Conservation (phyloP, 345 rosid genomes). For the Cardamine occulta region DNA sequence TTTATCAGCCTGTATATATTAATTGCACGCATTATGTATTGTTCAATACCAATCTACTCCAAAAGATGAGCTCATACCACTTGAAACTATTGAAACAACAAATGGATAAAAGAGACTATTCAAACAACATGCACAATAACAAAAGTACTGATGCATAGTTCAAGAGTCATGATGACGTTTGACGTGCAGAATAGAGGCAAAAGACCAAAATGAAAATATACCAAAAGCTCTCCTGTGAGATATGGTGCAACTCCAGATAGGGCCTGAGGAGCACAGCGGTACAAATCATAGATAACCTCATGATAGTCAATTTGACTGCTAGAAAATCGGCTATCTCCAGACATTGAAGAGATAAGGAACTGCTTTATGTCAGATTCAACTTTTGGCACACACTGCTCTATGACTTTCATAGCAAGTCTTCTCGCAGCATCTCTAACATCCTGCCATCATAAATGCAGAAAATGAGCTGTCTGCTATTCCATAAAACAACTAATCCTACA, state of each 20-base stretch:
- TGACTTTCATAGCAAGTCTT: conserved; percentile 88
- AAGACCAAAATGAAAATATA: conserved; percentile 43
- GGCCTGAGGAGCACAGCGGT: conserved; percentile 82
- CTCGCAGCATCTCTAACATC: conserved; percentile 69
- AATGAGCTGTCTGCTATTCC: conserved; percentile 31
- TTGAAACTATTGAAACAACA: conserved; percentile 10
- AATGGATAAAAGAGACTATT: conserved; percentile 2
- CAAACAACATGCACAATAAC: conserved; percentile 19
- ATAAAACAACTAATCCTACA: background rate
- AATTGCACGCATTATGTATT: conserved; percentile 25
- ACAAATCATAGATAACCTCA: conserved; percentile 85
- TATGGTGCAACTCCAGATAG: conserved; percentile 84
- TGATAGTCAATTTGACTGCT: conserved; percentile 76
- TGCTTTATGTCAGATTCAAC: conserved; percentile 89
- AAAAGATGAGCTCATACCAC: conserved; percentile 33
- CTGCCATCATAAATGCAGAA: conserved; percentile 52
- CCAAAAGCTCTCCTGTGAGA: conserved; percentile 96
- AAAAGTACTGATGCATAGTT: conserved; percentile 22
- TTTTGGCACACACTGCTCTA: conserved; percentile 80
- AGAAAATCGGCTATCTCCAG: conserved; percentile 67
- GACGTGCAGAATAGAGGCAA: conserved; percentile 6
- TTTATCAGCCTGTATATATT: conserved; percentile 78
- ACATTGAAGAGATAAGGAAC: conserved; percentile 83
- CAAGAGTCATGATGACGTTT: conserved; percentile 28
- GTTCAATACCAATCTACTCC: conserved; percentile 6